phyloP scores from a whole-genome alignment of 1,284 basidiomycete genomes.

The Cystobasidiaceae sp. region DNA sequence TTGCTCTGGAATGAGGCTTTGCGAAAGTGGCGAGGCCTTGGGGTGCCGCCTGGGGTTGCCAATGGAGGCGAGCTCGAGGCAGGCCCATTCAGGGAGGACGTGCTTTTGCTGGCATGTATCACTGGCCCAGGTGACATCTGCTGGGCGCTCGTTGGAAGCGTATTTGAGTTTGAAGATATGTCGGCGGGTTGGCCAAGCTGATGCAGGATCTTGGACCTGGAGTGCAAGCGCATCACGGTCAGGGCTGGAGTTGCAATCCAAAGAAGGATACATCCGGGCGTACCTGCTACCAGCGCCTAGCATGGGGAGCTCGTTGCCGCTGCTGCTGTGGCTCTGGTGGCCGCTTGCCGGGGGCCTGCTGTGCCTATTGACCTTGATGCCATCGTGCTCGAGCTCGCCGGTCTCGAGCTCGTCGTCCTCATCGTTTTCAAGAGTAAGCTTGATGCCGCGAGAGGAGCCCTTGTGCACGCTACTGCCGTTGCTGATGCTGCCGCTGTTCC shows the following conservation, averaged over 20 bases:
- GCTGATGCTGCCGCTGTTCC: background rate
- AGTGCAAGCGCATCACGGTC: background rate
- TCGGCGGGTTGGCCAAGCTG: conserved; percentile 26
- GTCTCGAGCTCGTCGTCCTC: conserved; percentile 4
- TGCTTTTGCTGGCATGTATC: background rate
- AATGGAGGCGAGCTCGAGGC: background rate
- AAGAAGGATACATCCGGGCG: background rate
- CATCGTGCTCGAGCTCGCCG: conserved; percentile 2
- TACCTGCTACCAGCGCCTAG: conserved; percentile 25
- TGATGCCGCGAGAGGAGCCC: background rate
- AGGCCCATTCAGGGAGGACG: background rate
- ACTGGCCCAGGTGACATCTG: background rate
- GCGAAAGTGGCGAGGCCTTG: conserved; percentile 17
- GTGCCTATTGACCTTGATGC: conserved; percentile 2
- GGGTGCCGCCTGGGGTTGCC: background rate
- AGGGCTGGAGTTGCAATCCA: background rate
- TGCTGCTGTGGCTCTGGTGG: background rate
- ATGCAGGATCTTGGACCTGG: conserved; percentile 24
- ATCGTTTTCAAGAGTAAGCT: conserved; percentile 6
- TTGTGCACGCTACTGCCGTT: background rate
- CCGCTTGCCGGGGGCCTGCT: background rate
- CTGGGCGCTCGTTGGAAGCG: background rate
- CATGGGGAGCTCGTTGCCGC: conserved; percentile 5
- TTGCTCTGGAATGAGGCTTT: conserved; percentile 11
- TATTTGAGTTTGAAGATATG: background rate